Conservation (phyloP, 2,329 filamentous ascomycete genomes). For the Stagonosporopsis chrysanthemi region DNA sequence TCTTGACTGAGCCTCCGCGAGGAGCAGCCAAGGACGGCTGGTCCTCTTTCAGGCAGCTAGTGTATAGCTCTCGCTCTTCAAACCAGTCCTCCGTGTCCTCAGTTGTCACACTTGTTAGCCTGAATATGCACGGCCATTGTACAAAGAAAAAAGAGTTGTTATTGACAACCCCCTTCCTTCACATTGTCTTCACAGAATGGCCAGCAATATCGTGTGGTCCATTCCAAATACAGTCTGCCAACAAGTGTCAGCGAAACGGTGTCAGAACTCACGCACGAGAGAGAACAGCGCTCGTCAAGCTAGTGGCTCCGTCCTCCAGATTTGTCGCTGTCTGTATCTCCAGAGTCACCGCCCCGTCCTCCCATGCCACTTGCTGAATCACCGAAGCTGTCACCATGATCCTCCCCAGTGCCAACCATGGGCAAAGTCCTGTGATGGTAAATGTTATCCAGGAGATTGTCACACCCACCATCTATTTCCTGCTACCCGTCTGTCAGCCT, state of each 20-base stretch:
- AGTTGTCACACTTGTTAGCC: neutral
- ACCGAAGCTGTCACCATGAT: too few relatives aligned
- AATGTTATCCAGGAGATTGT: too few relatives aligned
- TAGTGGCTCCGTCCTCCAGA: neutral
- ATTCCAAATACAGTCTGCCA: too few relatives aligned
- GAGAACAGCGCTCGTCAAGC: neutral
- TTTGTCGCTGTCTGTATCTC: neutral
- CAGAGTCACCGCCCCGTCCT: too few relatives aligned
- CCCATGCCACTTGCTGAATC: too few relatives aligned
- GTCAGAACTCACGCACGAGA: neutral
- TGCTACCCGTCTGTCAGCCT: too few relatives aligned
- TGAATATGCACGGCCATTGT: neutral
- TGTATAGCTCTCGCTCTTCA: neutral
- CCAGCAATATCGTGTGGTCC: neutral
- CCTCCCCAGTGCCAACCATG: too few relatives aligned
- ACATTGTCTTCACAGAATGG: neutral
- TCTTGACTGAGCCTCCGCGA: neutral
- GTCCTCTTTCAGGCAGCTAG: neutral
- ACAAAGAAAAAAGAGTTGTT: neutral
- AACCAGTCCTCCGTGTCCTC: neutral
- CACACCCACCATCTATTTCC: too few relatives aligned
- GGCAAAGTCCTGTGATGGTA: too few relatives aligned
- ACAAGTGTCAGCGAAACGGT: neutral
- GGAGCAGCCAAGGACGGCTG: neutral
- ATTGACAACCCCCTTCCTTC: neutral